Conservation (phyloP, 176 grass and related monocot species). For the Canna indica region DNA sequence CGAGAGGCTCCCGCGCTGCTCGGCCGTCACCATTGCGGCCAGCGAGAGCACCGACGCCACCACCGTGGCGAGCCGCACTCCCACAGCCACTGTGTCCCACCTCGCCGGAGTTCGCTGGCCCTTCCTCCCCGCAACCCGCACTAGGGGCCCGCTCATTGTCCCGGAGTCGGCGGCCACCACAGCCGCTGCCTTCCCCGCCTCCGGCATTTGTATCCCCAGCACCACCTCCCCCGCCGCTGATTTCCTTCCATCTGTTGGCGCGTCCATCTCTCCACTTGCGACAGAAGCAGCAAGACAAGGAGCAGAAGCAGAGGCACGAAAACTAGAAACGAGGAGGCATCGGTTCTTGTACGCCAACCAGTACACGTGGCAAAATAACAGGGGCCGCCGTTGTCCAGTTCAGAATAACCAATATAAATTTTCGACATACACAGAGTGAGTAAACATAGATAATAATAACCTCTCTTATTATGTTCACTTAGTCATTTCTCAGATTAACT, state of each 20-base stretch:
- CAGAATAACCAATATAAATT: no score
- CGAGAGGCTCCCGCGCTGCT: slow-evolving; percentile 50
- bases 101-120: neutral
- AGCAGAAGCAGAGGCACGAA: neutral
- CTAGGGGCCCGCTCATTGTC: neutral
- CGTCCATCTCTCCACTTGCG: neutral
- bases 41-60: slow-evolving; percentile 41
- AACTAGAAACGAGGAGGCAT: neutral
- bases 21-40: slow-evolving; percentile 46
- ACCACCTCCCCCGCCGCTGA: neutral
- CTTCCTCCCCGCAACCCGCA: neutral
- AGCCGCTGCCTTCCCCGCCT: neutral
- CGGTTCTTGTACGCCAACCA: neutral
- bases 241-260: neutral
- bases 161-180: neutral
- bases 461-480: no score
- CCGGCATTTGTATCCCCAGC: neutral
- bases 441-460: no score
- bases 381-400: neutral
- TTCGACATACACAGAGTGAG: no score
- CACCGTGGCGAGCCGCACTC: slow-evolving; percentile 29
- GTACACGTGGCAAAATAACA: neutral
- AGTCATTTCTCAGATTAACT: no score
- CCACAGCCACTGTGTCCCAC: slow-evolving; percentile 32
- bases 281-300: neutral